Conservation (phyloP, 495 filamentous ascomycete species). For the Lasiosphaeria ovina region DNA sequence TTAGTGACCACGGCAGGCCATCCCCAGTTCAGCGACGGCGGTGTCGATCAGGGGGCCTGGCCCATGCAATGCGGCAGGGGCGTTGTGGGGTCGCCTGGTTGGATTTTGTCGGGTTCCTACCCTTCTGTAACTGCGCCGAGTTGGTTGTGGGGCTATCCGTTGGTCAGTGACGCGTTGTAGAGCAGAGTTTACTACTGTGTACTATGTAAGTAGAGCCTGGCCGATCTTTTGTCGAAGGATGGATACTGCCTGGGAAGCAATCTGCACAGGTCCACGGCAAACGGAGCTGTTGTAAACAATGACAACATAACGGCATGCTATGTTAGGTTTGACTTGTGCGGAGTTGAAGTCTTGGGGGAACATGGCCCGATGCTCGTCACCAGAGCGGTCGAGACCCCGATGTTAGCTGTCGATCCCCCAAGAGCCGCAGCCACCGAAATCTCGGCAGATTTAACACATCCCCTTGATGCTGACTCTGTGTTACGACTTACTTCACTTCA, state of each 20-base stretch:
- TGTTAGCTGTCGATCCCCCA: not conserved
- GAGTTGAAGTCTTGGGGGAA: not conserved
- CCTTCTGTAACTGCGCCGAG: too few species aligned
- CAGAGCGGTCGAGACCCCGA: not conserved
- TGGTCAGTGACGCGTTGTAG: too few species aligned
- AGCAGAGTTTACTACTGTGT: too few species aligned
- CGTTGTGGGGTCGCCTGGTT: not conserved
- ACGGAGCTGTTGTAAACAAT: too few species aligned
- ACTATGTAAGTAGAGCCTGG: too few species aligned
- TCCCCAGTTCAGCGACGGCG: not conserved
- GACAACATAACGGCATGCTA: too few species aligned
- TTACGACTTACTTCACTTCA: too few species aligned
- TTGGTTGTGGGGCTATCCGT: too few species aligned
- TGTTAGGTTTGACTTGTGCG: too few species aligned
- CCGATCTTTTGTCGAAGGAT: too few species aligned
- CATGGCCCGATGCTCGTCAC: not conserved
- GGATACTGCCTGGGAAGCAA: too few species aligned
- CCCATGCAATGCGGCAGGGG: not conserved
- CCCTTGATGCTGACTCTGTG: not conserved
- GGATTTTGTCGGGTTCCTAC: not conserved
- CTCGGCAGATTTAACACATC: not conserved
- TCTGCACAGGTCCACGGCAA: too few species aligned
- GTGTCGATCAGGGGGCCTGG: not conserved
- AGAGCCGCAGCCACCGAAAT: not conserved
- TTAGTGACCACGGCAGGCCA: not conserved